Evolutionary conservation across 2,329 filamentous ascomycete genomes (phyloP), one percentile per base, ranked within the genome.

Genomic region (Drechslera avenae): DNA sequence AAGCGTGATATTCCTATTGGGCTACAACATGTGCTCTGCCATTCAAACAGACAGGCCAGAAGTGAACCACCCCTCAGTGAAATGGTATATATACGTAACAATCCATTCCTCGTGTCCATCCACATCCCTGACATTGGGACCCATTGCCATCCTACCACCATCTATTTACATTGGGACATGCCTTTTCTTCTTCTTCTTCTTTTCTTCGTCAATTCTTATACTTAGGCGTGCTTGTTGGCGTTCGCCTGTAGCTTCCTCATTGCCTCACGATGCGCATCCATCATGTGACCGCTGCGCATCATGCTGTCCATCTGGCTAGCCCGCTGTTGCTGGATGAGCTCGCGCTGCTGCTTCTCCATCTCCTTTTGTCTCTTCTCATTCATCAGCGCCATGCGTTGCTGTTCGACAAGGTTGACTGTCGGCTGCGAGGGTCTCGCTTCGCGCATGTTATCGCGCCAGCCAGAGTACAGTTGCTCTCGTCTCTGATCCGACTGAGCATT

Each of bases 221-320:
- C 12, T 46, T 55, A 67, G 52, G 66, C 49, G 28, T 62, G 59
- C 35, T 67, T 72, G 55, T 82, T 83, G 0, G 81, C 83, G 40
- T 76, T 73, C 12, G 80, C 79, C 69, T 96, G 91, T 86, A 97
- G 88, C 70, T 81, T 86, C 56, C 88, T 81, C 83, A 97, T 82
- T 1, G 88, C 89, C 57, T 92, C 87, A 16, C 88, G 82, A 71
- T 97, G 92, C 17, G 86, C 81, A 37, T 89, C 87, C 43, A 89
- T 78, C 78, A 96, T 83, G 57, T 88, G 84, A 0, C 87, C 86
- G 13, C 83, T 85, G 46, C 90, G 81, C 88, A 95, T 94, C 58
- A 84, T 81, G 70, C 87, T 84, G 58, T 91, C 88, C 63, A 91
- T 86, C 31, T 81, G 80, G 41, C 82, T 82, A 12, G 89, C 85